Conservation (phyloP, 805 yeast genomes). For the Ogataea thermomethanolica region DNA sequence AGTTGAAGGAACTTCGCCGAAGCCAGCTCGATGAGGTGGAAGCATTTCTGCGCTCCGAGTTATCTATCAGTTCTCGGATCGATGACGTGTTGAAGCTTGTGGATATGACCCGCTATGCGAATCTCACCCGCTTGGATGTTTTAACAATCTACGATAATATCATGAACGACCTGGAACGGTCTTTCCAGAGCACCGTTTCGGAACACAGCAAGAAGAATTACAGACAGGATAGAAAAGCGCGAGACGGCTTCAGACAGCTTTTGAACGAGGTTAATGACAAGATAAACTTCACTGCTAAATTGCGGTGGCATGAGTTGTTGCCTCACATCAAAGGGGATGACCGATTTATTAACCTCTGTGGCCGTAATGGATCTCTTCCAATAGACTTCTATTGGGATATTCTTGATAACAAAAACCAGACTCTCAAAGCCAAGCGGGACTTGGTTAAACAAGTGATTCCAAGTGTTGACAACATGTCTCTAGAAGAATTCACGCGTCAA, state of each 20-base stretch:
- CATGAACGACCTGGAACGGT: conserved; percentile 29
- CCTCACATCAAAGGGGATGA: conserved; percentile 49
- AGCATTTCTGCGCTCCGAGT: conserved; percentile 39
- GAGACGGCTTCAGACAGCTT: conserved; percentile 54
- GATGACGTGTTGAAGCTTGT: conserved; percentile 17
- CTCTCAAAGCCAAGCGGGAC: conserved; percentile 56
- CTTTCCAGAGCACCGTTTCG: conserved; percentile 28
- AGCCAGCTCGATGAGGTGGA: conserved; percentile 54
- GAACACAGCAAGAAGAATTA: conserved; percentile 40
- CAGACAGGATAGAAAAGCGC: conserved; percentile 58
- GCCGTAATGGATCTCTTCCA: conserved; percentile 75
- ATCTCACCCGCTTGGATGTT: conserved; percentile 56
- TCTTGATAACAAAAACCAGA: conserved; percentile 57
- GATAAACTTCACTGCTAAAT: conserved; percentile 40
- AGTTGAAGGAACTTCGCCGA: conserved; percentile 30
- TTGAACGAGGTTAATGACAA: conserved; percentile 36
- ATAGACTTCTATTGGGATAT: conserved; percentile 73
- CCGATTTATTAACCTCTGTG: conserved; percentile 59
- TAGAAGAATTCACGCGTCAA: conserved; percentile 13
- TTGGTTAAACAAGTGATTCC: conserved; percentile 50
- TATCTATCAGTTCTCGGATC: conserved; percentile 16
- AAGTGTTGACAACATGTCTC: conserved; percentile 20
- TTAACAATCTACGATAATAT: conserved; percentile 45
- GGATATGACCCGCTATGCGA: conserved; percentile 13
- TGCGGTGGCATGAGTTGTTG: conserved; percentile 58